Evolutionary conservation across 2,329 filamentous ascomycete genomes (phyloP), one percentile per base, ranked within the genome.

Genomic region (Daldinia sp.): DNA sequence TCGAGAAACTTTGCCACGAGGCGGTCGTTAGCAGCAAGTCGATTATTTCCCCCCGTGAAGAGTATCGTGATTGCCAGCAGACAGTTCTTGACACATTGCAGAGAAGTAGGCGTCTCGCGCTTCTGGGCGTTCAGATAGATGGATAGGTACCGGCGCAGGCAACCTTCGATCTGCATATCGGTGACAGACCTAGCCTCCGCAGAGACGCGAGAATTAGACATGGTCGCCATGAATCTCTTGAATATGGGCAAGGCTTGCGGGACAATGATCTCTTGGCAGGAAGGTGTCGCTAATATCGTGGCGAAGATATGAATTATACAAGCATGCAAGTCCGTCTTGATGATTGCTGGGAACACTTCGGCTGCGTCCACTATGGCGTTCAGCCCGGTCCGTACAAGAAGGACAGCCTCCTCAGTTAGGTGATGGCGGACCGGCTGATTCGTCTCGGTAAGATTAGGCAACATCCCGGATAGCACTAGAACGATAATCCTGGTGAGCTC

Each of bases 261-360:
- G 0, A 98, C 91, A 35, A 98, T 93, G 41, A 93, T 87, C 28
- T 93, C 89, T 80, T 99, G 97, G 76, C 95, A 98, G 10, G 89
- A 86, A 0, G 93, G 91, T 0, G 94, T 98, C 13, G 93, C 92
- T 12, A 99, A 87, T 64, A 97, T 96, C 0, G 94, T 97, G 60
- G 93, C 92, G 77, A 98, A 98, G 62, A 98, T 97, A 82, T 99
- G 94, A 56, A 99, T 88, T 73, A 98, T 97, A 76, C 95, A 98
- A 42, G 96, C 95, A 77, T 98, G 94, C 6, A 99, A 86, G 78
- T 99, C 96, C 9, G 94, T 95, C 78, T 96, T 96, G 83, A 99
- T 99, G 74, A 99, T 94, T 1, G 93, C 90, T 0, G 97, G 97
- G 81, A 99, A 99, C 15, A 98, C 94, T 69, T 97, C 93, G 6